Evolutionary conservation across 1,284 basidiomycete genomes (phyloP).

Genomic region (Heterobasidion occidentale): DNA sequence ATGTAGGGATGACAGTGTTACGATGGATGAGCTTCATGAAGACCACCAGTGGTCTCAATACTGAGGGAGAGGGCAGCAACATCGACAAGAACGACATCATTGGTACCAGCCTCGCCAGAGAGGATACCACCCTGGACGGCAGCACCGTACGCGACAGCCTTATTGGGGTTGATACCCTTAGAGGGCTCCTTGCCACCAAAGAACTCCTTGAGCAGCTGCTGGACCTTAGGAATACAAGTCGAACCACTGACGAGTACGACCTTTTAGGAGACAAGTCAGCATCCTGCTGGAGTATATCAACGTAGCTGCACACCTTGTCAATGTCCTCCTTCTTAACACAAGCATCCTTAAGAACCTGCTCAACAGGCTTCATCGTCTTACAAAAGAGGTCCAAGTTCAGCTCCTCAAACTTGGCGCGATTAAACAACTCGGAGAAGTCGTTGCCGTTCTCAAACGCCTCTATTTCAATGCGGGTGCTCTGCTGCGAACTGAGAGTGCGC

Average conservation of each 20-base stretch:
- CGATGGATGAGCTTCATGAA: conserved; percentile 96
- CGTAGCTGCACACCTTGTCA: conserved; percentile 56
- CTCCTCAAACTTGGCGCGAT: conserved; percentile 98
- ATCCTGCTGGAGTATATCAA: not conserved
- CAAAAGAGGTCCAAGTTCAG: conserved; percentile 98
- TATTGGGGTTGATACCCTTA: conserved; percentile 85
- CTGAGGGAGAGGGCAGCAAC: conserved; percentile 92
- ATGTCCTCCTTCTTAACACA: conserved; percentile 96
- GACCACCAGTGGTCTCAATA: conserved; percentile 98
- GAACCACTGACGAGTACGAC: conserved; percentile 95
- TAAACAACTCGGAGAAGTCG: conserved; percentile 95
- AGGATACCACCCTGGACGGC: conserved; percentile 85
- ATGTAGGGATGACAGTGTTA: conserved; percentile 97
- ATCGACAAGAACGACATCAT: conserved; percentile 90
- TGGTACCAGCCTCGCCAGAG: conserved; percentile 77
- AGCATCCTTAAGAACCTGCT: conserved; percentile 97
- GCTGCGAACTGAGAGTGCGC: conserved; percentile 84
- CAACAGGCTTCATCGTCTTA: conserved; percentile 99
- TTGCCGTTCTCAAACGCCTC: conserved; percentile 91
- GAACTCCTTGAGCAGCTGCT: conserved; percentile 92
- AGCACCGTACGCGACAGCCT: conserved; percentile 71
- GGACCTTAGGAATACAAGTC: conserved; percentile 98
- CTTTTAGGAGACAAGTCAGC: conserved; percentile 22
- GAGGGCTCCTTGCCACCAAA: conserved; percentile 85
- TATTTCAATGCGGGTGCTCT: conserved; percentile 68